Conservation (phyloP, 78 protist species). For the Dictyostelium intermedium region DNA sequence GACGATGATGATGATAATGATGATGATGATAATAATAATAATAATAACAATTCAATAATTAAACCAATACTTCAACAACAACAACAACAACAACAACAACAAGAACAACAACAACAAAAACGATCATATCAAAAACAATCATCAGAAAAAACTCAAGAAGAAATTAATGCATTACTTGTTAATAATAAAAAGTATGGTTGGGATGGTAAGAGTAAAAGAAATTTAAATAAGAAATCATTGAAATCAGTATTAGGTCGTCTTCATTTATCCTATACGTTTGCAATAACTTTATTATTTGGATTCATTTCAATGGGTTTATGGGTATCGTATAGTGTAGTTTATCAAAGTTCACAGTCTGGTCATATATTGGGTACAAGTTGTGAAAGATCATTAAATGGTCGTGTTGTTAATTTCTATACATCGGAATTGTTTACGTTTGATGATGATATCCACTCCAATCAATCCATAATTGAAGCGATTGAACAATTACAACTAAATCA, state of each 20-base stretch:
- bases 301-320: constrained; percentile 55
- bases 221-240: constrained; percentile 38
- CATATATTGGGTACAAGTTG: neutral
- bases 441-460: neutral
- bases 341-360: constrained; percentile 7
- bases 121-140: too few species aligned
- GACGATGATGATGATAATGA: neutral
- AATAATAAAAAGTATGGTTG: constrained; percentile 2
- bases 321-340: neutral
- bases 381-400: constrained; percentile 9
- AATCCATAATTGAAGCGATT: neutral
- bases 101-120: neutral
- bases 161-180: too few species aligned
- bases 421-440: neutral
- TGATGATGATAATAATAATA: neutral
- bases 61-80: neutral
- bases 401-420: neutral
- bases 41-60: neutral
- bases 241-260: constrained; percentile 2
- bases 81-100: neutral
- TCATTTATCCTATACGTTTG: constrained; percentile 30
- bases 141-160: neutral
- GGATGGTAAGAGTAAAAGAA: constrained; percentile 65
- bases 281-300: constrained; percentile 28
- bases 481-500: constrained; percentile 11